Evolutionary conservation across 1,139 yeast species (phyloP), one percentile per base, ranked within the genome.

Genomic region (Nakaseomyces bracarensis): DNA sequence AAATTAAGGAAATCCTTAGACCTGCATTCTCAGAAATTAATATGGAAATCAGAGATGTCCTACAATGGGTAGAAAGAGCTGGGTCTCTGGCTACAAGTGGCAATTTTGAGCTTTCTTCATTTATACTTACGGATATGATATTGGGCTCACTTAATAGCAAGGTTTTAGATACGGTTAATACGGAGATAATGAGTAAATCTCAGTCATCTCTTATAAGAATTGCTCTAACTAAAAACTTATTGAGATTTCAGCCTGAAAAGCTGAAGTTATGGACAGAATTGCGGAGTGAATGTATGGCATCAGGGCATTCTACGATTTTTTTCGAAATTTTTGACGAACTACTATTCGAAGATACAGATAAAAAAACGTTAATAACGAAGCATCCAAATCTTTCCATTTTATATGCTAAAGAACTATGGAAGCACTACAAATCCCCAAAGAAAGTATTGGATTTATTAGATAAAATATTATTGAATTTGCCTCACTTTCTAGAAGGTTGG

Each of bases 401-500:
- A 77, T 84, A 75, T 56, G 83, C 94, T 0, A 79, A 79, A 48
- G 93, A 83, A 52, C 67, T 71, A 45, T 77, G 86, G 79, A 63
- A 65, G 20, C 42, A 66, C 29, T 67, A 58, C 1, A 64, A 69
- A 1, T 77, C 82, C 51, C 54, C 71, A 1, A 60, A 54, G 0
- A 70, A 67, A 1, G 84, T 95, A 0, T 66, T 81, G 43, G 53
- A 57, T 0, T 71, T 84, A 1, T 62, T 86, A 5, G 55, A 64
- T 3, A 60, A 67, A 9, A 82, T 83, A 0, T 59, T 74, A 36
- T 54, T 65, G 4, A 45, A 55, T 10, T 58, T 68, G 20, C 74
- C 79, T 1, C 50, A 64, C 0, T 70, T 67, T 46, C 79, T 76
- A 47, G 74, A 71, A 16, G 61, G 86, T 5, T 81, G 89, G 86